These are phyloP conservation scores for Wickerhamiella australiensis DNA, from an alignment of 805 yeast genomes.

Conservation along the genomic window DNA sequence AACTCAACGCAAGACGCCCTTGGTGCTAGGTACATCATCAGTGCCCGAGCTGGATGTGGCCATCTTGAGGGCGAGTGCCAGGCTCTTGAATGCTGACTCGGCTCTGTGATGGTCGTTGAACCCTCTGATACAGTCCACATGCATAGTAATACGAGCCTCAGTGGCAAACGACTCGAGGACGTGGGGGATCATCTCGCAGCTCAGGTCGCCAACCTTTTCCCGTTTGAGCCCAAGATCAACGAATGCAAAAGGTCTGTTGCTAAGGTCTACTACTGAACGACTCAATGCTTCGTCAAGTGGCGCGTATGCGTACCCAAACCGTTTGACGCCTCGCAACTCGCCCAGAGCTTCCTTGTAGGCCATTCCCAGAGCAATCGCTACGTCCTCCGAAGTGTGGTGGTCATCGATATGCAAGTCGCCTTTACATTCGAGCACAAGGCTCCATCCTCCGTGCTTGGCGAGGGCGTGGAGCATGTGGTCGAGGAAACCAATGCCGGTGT, in stretches of 20 bases:
- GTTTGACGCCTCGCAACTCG: slow-evolving; percentile 74
- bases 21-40: slow-evolving; percentile 88
- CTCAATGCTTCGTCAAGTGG: slow-evolving; percentile 94
- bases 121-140: slow-evolving; percentile 89
- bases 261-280: slow-evolving; percentile 90
- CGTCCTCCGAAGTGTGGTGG: slow-evolving; percentile 94
- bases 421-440: slow-evolving; percentile 71
- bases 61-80: slow-evolving; percentile 84
- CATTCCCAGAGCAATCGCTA: slow-evolving; percentile 80
- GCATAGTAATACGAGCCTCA: slow-evolving; percentile 80
- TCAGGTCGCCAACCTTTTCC: slow-evolving; percentile 84
- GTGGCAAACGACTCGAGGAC: slow-evolving; percentile 89
- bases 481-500: slow-evolving; percentile 87
- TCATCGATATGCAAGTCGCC: slow-evolving; percentile 96
- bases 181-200: slow-evolving; percentile 97
- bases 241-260: slow-evolving; percentile 86
- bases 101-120: slow-evolving; percentile 93
- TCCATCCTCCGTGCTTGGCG: slow-evolving; percentile 97
- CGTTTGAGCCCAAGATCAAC: slow-evolving; percentile 80
- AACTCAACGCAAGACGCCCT: slow-evolving; percentile 57
- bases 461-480: slow-evolving; percentile 97
- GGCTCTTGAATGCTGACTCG: slow-evolving; percentile 91
- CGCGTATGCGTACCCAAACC: slow-evolving; percentile 89
- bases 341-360: slow-evolving; percentile 88
- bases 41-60: slow-evolving; percentile 74